Evolutionary conservation across 2,329 filamentous ascomycete species (phyloP).

Genomic region (Aspergillus chevalieri): DNA sequence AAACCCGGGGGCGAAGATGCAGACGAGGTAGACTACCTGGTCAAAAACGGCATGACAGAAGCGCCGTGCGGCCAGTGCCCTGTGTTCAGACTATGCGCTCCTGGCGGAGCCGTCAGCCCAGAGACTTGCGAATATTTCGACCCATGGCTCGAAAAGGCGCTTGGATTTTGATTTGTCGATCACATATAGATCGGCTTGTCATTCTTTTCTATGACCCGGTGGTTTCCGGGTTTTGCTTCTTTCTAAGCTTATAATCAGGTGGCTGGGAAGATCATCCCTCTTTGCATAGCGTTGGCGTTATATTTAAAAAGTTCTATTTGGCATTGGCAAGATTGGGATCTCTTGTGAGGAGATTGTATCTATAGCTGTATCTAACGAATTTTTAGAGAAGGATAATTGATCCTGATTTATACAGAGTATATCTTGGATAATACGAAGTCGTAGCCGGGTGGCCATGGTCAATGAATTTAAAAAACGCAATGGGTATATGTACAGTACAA

Average conservation of each 20-base stretch:
- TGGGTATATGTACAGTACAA: conserved; percentile 16
- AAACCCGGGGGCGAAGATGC: conserved; percentile 23
- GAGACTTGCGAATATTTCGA: conserved; percentile 88
- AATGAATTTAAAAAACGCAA: conserved; percentile 4
- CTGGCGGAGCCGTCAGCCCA: conserved; percentile 83
- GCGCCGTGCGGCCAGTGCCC: conserved; percentile 87
- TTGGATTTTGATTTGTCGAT: conserved; percentile 25
- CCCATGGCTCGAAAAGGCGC: conserved; percentile 60
- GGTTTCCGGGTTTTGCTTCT: too few relatives aligned
- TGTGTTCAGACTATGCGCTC: conserved; percentile 85
- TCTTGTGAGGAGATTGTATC: conserved; percentile 1
- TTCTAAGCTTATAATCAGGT: background rate
- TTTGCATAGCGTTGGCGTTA: conserved; percentile 38
- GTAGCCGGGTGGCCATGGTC: background rate
- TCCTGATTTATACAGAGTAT: too few relatives aligned
- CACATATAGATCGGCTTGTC: too few relatives aligned
- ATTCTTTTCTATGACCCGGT: too few relatives aligned
- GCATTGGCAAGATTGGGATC: conserved; percentile 6
- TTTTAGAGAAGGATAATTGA: too few relatives aligned
- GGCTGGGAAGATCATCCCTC: conserved; percentile 9
- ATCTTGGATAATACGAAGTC: too few relatives aligned
- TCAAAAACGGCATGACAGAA: conserved; percentile 74
- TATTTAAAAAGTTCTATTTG: conserved; percentile 7
- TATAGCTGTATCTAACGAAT: background rate
- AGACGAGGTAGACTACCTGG: conserved; percentile 37